These are phyloP conservation scores for Penstemon davidsonii DNA, from an alignment of 257 asterid species.

Conservation along the genomic window DNA sequence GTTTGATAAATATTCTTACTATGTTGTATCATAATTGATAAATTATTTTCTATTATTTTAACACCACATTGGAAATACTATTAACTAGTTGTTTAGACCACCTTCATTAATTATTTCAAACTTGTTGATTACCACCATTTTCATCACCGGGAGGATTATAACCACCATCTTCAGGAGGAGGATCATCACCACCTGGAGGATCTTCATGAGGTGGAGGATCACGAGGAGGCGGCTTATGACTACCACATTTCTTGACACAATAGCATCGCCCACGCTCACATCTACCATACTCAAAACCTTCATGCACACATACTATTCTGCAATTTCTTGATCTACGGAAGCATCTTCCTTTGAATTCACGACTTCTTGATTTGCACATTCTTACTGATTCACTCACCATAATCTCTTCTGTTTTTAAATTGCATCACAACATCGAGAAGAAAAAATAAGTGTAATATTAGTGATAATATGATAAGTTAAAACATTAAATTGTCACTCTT, in stretches of 20 bases:
- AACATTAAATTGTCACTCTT: no score
- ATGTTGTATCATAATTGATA: no score
- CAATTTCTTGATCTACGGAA: neutral
- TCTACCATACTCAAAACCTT: neutral
- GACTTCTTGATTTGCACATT: constrained; percentile 8
- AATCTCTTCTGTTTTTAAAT: neutral
- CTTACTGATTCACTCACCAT: neutral
- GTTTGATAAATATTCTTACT: no score
- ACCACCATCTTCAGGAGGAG: neutral
- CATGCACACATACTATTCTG: neutral
- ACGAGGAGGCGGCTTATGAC: no score
- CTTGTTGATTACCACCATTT: no score
- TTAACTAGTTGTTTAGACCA: no score
- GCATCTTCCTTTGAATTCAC: neutral
- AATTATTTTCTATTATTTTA: no score
- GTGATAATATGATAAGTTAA: no score
- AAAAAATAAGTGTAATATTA: no score
- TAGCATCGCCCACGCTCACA: neutral
- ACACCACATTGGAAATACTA: no score
- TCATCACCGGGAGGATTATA: no score
- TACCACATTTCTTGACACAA: neutral
- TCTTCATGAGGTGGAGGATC: neutral
- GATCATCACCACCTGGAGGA: neutral
- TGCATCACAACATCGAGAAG: neutral
- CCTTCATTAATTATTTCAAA: no score